Evolutionary conservation across 306 rosid genomes (phyloP).

Genomic region (Quillaja saponaria): DNA sequence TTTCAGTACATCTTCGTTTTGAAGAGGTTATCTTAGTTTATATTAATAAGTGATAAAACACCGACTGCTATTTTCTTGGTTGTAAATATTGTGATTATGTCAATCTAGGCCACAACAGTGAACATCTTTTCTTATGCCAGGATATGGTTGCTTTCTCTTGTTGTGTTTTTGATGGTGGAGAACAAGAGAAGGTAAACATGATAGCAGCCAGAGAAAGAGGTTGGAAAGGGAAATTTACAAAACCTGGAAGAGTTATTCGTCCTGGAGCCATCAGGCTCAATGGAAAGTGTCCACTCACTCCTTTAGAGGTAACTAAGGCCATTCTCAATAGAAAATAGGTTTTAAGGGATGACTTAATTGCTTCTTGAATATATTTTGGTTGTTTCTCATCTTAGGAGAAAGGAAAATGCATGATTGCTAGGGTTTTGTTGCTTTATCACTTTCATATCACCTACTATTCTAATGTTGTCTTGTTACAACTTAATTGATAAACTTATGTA

Average conservation of each 20-base stretch:
- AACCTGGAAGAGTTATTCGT: conserved; percentile 92
- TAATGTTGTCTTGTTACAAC: background rate
- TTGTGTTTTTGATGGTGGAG: conserved; percentile 89
- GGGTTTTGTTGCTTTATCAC: background rate
- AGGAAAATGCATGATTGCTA: background rate
- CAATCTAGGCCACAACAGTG: conserved; percentile 28
- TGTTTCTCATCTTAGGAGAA: background rate
- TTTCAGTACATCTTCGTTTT: conserved; percentile 94
- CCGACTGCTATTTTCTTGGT: conserved; percentile 14
- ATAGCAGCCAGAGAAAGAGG: conserved; percentile 95
- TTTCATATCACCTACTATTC: background rate
- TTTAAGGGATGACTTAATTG: conserved; percentile 18
- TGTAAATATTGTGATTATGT: conserved; percentile 17
- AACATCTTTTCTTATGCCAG: conserved; percentile 44
- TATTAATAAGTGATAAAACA: conserved; percentile 7
- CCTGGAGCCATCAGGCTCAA: conserved; percentile 94
- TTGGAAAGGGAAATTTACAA: conserved; percentile 96
- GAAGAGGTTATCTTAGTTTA: conserved; percentile 74
- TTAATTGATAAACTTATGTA: background rate
- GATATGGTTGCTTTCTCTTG: conserved; percentile 99
- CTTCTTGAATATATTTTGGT: conserved; percentile 15
- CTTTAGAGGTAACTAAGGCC: conserved; percentile 89
- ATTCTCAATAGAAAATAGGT: conserved; percentile 22
- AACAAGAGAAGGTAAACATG: conserved; percentile 77
- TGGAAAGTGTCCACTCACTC: conserved; percentile 99